Evolutionary conservation across 176 grass and related monocot species (phyloP).

Genomic region (Musa itinerans): DNA sequence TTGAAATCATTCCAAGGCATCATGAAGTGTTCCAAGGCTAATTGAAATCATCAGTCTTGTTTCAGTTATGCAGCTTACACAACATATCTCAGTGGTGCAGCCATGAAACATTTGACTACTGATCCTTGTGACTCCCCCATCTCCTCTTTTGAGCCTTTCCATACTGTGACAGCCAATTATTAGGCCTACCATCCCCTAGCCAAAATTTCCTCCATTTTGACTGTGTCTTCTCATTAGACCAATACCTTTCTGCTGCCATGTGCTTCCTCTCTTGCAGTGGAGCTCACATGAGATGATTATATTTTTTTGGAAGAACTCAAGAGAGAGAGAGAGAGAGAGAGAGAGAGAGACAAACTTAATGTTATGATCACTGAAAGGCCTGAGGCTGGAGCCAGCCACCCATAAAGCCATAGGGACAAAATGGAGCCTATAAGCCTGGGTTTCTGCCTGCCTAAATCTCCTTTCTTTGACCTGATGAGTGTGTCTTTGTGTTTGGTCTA

Average conservation of each 20-base stretch:
- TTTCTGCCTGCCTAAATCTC: constrained; percentile 10
- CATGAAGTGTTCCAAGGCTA: too few relatives aligned
- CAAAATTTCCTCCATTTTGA: constrained; percentile 8
- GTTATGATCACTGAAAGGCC: neutral
- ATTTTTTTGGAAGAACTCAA: constrained; percentile 7
- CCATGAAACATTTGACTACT: neutral
- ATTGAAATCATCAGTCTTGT: too few relatives aligned
- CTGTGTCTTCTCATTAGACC: neutral
- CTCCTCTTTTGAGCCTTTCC: constrained; percentile 7
- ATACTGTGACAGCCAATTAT: constrained; percentile 9
- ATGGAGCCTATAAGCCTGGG: neutral
- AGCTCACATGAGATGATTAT: constrained; percentile 34
- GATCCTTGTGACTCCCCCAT: neutral
- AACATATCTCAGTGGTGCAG: neutral
- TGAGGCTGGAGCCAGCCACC: constrained; percentile 11
- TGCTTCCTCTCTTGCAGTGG: constrained; percentile 22
- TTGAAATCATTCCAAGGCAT: too few relatives aligned
- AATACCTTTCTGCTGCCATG: constrained; percentile 22
- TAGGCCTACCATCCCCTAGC: neutral
- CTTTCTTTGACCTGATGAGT: constrained; percentile 11
- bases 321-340: too few relatives aligned
- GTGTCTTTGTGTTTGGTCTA: neutral
- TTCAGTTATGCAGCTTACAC: neutral
- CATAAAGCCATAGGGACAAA: constrained; percentile 10
- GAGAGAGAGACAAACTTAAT: too few relatives aligned